Percentiles rank a stretch among this genome's conserved stretches.
These are phyloP conservation scores for Auricularia sp. DNA, from an alignment of 768 basidiomycete species.

Conservation along the genomic window DNA sequence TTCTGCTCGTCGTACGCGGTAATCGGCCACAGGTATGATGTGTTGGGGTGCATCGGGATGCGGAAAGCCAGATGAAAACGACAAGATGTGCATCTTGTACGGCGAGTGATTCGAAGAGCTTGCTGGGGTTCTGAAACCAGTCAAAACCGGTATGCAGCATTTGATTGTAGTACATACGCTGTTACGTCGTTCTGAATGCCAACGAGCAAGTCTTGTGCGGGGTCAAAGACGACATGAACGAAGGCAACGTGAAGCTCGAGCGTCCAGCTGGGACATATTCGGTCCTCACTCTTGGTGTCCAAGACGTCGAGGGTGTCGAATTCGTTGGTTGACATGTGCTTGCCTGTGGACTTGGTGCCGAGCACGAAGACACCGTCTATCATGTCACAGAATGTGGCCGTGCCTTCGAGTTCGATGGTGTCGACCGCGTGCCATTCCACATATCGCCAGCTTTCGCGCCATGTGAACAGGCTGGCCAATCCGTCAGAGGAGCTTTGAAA, in stretches of 20 bases:
- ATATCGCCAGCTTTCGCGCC: background rate
- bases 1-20: background rate
- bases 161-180: background rate
- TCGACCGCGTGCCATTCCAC: background rate
- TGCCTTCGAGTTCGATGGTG: background rate
- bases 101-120: background rate
- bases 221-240: background rate
- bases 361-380: background rate
- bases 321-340: background rate
- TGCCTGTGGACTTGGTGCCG: background rate
- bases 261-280: background rate
- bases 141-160: background rate
- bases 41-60: background rate
- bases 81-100: constrained; percentile 1
- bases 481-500: background rate
- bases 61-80: background rate
- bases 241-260: background rate
- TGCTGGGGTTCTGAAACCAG: background rate
- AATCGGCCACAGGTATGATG: background rate
- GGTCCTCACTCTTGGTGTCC: background rate
- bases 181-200: constrained; percentile 1
- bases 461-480: background rate
- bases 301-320: background rate
- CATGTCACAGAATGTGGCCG: background rate
- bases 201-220: background rate